Evolutionary conservation across 2,329 filamentous ascomycete species (phyloP), one percentile per base, ranked within the genome.

Genomic region (Zymoseptoria brevis): DNA sequence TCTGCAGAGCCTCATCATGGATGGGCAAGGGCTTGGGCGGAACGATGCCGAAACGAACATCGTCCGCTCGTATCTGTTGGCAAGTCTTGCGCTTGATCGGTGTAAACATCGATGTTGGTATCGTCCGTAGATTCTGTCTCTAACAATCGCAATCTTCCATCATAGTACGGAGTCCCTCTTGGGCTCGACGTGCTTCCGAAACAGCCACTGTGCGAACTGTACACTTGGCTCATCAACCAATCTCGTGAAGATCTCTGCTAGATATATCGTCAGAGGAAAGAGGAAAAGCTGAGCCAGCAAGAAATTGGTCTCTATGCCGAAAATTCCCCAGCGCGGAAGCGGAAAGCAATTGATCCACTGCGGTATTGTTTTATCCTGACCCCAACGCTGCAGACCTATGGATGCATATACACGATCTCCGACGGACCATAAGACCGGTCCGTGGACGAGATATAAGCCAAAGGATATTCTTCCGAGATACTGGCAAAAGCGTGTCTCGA

Each of bases 341-440:
- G 26, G 52, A 53, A 58, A 58, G 3, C 54, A 29, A 21, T 58
- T 58, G 19, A 58, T 58, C 57, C 57, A 58, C 52, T 50, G 16
- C 22, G 51, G 51, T 8, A 45, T 53, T 7, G 35, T 45, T 45
- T 45, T 16, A n/a, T 45, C 35, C 35, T 45, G 35, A n/a, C 35
- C 86, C 86, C 0, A 78, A 77, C 4, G 35, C 16, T n/a, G 35
- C 35, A 16, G 35, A 45, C 35, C 35, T 45, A 45, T n/a, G 35
- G 82, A 81, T 4, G 80, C 77, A 70, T 88, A 88, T 1, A 89
- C 26, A 30, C 86, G 76, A 67, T 88, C 83, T 1, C 83, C 85
- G 0, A 87, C 54, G 0, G 76, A 77, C 75, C 77, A 81, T 0
- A 87, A 72, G 1, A 87, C 69, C 0, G 84, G 84, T 0, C 84